A percentile compares a stretch with the other conserved stretches of the same genome.
Conservation (phyloP, 2,329 filamentous ascomycete genomes). For the Calonectria ilicicola region DNA sequence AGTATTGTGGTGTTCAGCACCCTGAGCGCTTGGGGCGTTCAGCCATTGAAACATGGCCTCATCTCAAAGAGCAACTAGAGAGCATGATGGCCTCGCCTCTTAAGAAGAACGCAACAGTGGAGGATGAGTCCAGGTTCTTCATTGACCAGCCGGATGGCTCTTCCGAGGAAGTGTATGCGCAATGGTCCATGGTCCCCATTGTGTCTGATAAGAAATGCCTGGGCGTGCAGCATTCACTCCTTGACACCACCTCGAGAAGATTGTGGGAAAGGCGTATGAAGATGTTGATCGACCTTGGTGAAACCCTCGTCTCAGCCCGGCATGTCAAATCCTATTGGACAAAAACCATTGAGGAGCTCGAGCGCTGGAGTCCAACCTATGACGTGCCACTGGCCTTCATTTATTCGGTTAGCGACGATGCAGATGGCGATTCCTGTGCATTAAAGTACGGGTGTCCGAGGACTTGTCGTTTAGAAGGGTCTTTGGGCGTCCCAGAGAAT, state of each 20-base stretch:
- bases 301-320: slow-evolving; percentile 55
- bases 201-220: slow-evolving; percentile 55
- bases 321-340: slow-evolving; percentile 62
- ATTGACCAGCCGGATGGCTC: slow-evolving; percentile 55
- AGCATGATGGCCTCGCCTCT: slow-evolving; percentile 41
- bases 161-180: slow-evolving; percentile 60
- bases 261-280: slow-evolving; percentile 63
- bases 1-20: slow-evolving; percentile 74
- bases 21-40: slow-evolving; percentile 71
- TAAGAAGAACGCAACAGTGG: slow-evolving; percentile 49
- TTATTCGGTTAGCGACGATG: slow-evolving; percentile 60
- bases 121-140: slow-evolving; percentile 61
- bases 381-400: slow-evolving; percentile 65
- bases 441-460: slow-evolving; percentile 48
- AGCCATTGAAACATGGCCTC: slow-evolving; percentile 70
- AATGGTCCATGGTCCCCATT: slow-evolving; percentile 62
- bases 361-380: slow-evolving; percentile 56
- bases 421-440: slow-evolving; percentile 41
- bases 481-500: slow-evolving; percentile 57
- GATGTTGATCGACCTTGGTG: slow-evolving; percentile 62
- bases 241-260: slow-evolving; percentile 60
- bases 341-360: slow-evolving; percentile 57
- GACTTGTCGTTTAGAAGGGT: slow-evolving; percentile 57
- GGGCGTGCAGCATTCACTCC: slow-evolving; percentile 61
- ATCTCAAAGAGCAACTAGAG: slow-evolving; percentile 58